Evolutionary conservation across 495 filamentous ascomycete genomes (phyloP).

Genomic region (Podospora sp.): DNA sequence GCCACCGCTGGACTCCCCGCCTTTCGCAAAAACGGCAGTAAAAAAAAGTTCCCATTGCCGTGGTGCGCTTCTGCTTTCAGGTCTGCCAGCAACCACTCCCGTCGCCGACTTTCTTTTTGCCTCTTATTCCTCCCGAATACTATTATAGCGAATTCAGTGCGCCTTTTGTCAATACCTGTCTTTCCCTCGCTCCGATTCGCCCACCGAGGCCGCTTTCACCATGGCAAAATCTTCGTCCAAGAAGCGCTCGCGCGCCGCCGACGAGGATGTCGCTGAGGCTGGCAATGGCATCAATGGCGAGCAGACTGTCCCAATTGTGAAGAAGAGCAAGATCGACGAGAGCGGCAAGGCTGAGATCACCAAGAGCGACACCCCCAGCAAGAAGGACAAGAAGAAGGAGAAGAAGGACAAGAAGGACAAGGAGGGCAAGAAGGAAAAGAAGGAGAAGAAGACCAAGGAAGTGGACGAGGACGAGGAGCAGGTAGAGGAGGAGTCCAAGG

Average conservation of each 20-base stretch:
- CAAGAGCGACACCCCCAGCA: slow-evolving; percentile 37
- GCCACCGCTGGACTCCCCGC: slow-evolving; percentile 15
- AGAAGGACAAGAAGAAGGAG: slow-evolving; percentile 44
- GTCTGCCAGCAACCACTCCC: neutral
- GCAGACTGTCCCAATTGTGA: slow-evolving; percentile 25
- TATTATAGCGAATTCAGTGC: neutral
- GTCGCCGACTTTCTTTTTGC: neutral
- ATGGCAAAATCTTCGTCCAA: slow-evolving; percentile 37
- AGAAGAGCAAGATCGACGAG: slow-evolving; percentile 41
- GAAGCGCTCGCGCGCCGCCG: slow-evolving; percentile 37
- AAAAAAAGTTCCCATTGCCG: slow-evolving; percentile 22
- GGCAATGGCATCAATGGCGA: slow-evolving; percentile 17
- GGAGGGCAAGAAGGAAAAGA: slow-evolving; percentile 36
- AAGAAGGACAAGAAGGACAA: slow-evolving; percentile 26
- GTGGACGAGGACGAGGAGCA: slow-evolving; percentile 48
- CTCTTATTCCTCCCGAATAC: neutral
- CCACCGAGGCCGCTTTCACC: neutral
- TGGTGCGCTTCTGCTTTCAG: neutral
- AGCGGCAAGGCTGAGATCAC: slow-evolving; percentile 41
- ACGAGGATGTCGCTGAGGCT: slow-evolving; percentile 34
- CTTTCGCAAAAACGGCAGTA: slow-evolving; percentile 14
- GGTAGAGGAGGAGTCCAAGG: slow-evolving; percentile 41
- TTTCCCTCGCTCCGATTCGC: neutral
- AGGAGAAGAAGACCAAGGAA: slow-evolving; percentile 24
- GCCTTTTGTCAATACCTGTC: neutral